Evolutionary conservation across 345 rosid genomes (phyloP).

Genomic region (Cardiospermum halicacabum): DNA sequence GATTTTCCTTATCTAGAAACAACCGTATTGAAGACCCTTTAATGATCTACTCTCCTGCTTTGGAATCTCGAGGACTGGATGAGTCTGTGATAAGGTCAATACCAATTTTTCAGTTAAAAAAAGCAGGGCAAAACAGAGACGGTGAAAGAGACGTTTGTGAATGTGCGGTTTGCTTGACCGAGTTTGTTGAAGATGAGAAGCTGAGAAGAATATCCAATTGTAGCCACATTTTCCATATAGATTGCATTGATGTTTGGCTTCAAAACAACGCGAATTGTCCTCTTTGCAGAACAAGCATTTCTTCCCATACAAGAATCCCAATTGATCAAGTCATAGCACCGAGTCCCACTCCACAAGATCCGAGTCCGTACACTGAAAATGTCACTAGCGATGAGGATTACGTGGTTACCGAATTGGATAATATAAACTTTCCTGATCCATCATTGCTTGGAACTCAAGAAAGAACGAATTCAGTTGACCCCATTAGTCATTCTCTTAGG

Average conservation of each 20-base stretch:
- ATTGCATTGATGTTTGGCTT: slow-evolving; percentile 93
- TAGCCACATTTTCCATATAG: slow-evolving; percentile 78
- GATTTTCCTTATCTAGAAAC: slow-evolving; percentile 56
- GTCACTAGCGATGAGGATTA: slow-evolving; percentile 50
- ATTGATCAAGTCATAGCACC: slow-evolving; percentile 34
- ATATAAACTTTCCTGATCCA: slow-evolving; percentile 18
- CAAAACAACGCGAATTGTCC: slow-evolving; percentile 90
- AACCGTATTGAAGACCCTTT: slow-evolving; percentile 41
- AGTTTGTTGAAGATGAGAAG: slow-evolving; percentile 82
- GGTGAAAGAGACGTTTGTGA: slow-evolving; percentile 44
- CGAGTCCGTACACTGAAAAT: slow-evolving; percentile 21
- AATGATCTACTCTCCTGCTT: slow-evolving; percentile 39
- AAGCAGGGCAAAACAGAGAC: slow-evolving; percentile 22
- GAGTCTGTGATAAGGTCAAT: slow-evolving; percentile 78
- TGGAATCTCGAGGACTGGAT: slow-evolving; percentile 62
- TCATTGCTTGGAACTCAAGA: slow-evolving; percentile 40
- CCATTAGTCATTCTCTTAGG: slow-evolving; percentile 31
- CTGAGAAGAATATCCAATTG: slow-evolving; percentile 68
- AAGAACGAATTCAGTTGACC: slow-evolving; percentile 34
- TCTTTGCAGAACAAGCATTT: slow-evolving; percentile 74
- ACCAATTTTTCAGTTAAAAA: slow-evolving; percentile 71
- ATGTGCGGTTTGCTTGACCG: slow-evolving; percentile 78
- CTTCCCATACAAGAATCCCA: slow-evolving; percentile 31
- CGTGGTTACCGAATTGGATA: slow-evolving; percentile 67
- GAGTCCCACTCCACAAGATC: slow-evolving; percentile 44